Base-by-base conservation (phyloP, 169 alveolate genomes). In the Plasmodium falciparum region DNA sequence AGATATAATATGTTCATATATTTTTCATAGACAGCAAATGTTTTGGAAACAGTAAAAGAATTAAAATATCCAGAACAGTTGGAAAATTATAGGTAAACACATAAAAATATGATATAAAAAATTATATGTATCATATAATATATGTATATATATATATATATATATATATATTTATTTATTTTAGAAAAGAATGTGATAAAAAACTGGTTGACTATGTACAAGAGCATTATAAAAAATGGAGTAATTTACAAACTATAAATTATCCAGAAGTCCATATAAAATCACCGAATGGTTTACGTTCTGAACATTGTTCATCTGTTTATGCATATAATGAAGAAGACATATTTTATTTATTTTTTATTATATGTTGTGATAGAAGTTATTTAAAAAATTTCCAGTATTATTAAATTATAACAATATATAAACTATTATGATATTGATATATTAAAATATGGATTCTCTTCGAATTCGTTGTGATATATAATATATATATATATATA, bases 331-430 rank as follows among this genome's bases (percentile, higher is more conserved):
- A 80, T 9, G 3, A n/a, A 15, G 85, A 43, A 33, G 73, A 73
- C 15, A 80, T 29, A 33, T 67, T 67, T 67, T 67, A 80, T 26
- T 67, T 80, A 22, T 59, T 50, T 63, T 62, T 80, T 2, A 39
- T 80, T 17, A 43, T 80, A 54, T 80, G 90, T 58, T 69, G 90
- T 61, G 90, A 80, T 29, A 80, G 90, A 80, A 47, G 58, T 49
- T 80, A 80, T 80, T 54, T 80, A 50, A 80, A 80, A 7, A 80
- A 80, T 67, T 80, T 80, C 50, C 80, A 80, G 90, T 80, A 80
- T 67, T 20, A 67, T 62, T 43, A 63, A 65, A 78, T 65, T 39
- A 52, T 39, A 54, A 65, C 20, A 45, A 29, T 29, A 26, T 11
- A 6, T 26, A 33, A 22, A 17, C 3, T 33, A 39, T 39, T 9